Evolutionary conservation across 1,139 yeast species (phyloP), one percentile per base, ranked within the genome.

Genomic region (Petasospora rhodanensis): DNA sequence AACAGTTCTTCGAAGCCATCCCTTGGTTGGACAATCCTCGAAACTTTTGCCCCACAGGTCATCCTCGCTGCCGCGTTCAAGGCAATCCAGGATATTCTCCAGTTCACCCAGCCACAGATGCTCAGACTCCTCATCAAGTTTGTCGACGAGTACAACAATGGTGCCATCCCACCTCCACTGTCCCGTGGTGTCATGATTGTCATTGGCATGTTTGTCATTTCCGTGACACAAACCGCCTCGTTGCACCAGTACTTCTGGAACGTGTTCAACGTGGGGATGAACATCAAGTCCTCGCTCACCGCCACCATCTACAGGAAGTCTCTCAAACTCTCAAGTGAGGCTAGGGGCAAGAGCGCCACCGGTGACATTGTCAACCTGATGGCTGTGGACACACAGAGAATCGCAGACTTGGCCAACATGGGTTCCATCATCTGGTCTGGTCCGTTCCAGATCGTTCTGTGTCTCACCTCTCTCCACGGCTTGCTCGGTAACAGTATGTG

Each of bases 321-420:
- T 0, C 64, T 93, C 43, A 75, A 73, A 7, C 68, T 93, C 40
- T 85, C 96, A 3, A 83, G 79, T 49, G 96, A 91, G 53, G 82
- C 95, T 7, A 79, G 85, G 36, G 81, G 76, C 36, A 68, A 73
- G 34, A 78, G 86, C 32, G 75, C 86, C 18, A 86, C 96, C n/a
- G 98, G 98, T 56, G 98, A 93, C 56, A 86, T 93, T 51, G 98
- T 91, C 35, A 91, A 93, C 53, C 69, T 91, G 52, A 89, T 89
- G 97, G 82, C 96, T 32, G 96, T 91, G 31, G 98, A 91, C 62
- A 84, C 93, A 7, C 97, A 89, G 63, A 74, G 97, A 61, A 66
- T 91, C 38, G 96, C 87, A 60, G 97, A 89, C 53, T 68, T 89
- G 41, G 77, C 85, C 26, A 95, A 87, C 55, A 81, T 83, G 59